Conservation (phyloP, 495 filamentous ascomycete species). For the Daldinia loculata region DNA sequence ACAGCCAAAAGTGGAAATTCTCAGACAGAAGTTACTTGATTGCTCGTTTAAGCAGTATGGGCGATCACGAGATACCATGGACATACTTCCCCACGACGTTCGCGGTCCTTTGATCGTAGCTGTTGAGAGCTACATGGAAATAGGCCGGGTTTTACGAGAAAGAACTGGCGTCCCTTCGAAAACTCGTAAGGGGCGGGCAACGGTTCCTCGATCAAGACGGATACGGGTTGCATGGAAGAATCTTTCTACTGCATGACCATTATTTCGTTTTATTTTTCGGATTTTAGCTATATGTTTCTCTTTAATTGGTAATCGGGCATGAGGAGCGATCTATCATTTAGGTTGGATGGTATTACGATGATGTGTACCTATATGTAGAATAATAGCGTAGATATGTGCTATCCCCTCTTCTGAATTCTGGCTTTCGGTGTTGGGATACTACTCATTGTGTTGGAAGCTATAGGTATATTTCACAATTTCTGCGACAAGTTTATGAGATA, state of each 20-base stretch:
- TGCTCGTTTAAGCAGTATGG: slow-evolving; percentile 64
- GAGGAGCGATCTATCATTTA: not conserved
- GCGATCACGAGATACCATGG: slow-evolving; percentile 59
- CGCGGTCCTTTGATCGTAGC: slow-evolving; percentile 69
- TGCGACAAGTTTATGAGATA: not conserved
- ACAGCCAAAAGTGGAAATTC: slow-evolving; percentile 49
- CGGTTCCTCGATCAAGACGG: slow-evolving; percentile 64
- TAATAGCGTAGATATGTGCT: not conserved
- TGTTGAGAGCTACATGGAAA: slow-evolving; percentile 79
- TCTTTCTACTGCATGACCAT: slow-evolving; percentile 40
- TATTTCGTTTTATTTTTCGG: not conserved
- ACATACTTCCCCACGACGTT: slow-evolving; percentile 63
- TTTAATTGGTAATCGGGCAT: not conserved
- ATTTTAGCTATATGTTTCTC: not conserved
- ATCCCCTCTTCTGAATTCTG: no score
- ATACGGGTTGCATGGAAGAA: slow-evolving; percentile 64
- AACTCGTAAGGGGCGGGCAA: slow-evolving; percentile 63
- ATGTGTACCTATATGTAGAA: not conserved
- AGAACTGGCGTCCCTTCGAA: slow-evolving; percentile 46
- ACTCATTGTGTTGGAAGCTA: no score
- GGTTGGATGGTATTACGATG: not conserved
- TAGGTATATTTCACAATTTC: no score
- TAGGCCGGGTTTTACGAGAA: slow-evolving; percentile 65
- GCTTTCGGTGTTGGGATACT: not conserved
- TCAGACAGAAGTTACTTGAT: slow-evolving; percentile 63